Conservation (phyloP, 352 stramenopile species). For the Paralagenidium karlingii region DNA sequence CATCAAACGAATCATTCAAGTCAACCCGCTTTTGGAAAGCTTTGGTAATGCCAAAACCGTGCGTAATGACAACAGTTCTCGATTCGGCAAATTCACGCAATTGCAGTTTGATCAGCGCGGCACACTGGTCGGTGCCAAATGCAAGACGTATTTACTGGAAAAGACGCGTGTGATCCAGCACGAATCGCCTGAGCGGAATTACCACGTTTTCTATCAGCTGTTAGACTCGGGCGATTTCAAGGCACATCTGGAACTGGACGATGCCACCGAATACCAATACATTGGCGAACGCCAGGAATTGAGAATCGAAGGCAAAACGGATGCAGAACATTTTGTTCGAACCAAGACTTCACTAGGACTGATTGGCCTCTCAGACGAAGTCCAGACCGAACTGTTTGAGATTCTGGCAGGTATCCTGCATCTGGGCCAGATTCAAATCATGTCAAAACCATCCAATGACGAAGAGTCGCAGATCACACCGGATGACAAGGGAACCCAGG, state of each 20-base stretch:
- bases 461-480: constrained; percentile 56
- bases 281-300: constrained; percentile 41
- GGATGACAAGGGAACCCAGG: constrained; percentile 21
- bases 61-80: constrained; percentile 94
- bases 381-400: constrained; percentile 87
- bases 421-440: constrained; percentile 87
- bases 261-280: constrained; percentile 42
- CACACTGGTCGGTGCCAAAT: constrained; percentile 86
- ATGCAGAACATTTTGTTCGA: constrained; percentile 73
- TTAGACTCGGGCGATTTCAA: constrained; percentile 38
- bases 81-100: constrained; percentile 97
- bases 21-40: constrained; percentile 96
- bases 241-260: constrained; percentile 30
- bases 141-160: constrained; percentile 94
- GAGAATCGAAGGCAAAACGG: constrained; percentile 64
- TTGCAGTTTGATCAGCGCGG: constrained; percentile 83
- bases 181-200: constrained; percentile 89
- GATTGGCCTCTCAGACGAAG: constrained; percentile 69
- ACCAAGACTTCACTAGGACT: constrained; percentile 56
- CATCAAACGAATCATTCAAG: constrained; percentile 94
- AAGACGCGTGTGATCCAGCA: constrained; percentile 95
- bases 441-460: constrained; percentile 54
- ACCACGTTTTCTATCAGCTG: constrained; percentile 95
- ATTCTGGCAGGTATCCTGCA: constrained; percentile 90
- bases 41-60: constrained; percentile 98